Percentiles rank a stretch among this genome's conserved stretches.
These are phyloP conservation scores for Globisporangium takayamanum DNA, from an alignment of 352 stramenopile species.

Conservation along the genomic window DNA sequence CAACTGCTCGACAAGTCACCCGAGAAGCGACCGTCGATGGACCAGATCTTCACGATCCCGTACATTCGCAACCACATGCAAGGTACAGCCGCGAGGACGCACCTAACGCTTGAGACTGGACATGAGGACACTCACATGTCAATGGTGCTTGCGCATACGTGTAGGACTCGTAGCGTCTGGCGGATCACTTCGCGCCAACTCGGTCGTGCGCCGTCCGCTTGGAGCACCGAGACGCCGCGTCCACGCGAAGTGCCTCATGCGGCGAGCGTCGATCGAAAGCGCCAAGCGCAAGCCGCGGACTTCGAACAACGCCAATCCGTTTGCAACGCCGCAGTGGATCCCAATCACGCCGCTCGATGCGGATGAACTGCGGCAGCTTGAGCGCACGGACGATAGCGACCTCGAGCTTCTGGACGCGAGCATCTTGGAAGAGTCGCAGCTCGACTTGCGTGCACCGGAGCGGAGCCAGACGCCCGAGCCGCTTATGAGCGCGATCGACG, in stretches of 20 bases:
- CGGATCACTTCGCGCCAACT: conserved; percentile 42
- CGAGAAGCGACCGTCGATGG: conserved; percentile 55
- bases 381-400: conserved; percentile 21
- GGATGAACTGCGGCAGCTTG: conserved; percentile 26
- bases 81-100: conserved; percentile 9
- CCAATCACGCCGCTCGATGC: conserved; percentile 27
- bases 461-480: conserved; percentile 54
- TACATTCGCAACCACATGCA: conserved; percentile 78
- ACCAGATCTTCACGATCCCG: conserved; percentile 65
- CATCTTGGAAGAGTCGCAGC: conserved; percentile 38
- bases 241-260: conserved; percentile 35
- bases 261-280: conserved; percentile 34
- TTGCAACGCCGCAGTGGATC: conserved; percentile 34
- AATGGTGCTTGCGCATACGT: not conserved
- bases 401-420: conserved; percentile 43
- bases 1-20: conserved; percentile 62
- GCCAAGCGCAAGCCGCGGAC: conserved; percentile 13
- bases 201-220: conserved; percentile 26
- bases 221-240: conserved; percentile 30
- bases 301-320: not conserved
- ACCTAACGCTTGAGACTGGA: not conserved
- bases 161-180: conserved; percentile 45
- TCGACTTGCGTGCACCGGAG: conserved; percentile 47
- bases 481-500: conserved; percentile 20
- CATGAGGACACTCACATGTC: not conserved